Evolutionary conservation across 169 alveolate genomes (phyloP).

Genomic region (Plasmodium malariae): DNA sequence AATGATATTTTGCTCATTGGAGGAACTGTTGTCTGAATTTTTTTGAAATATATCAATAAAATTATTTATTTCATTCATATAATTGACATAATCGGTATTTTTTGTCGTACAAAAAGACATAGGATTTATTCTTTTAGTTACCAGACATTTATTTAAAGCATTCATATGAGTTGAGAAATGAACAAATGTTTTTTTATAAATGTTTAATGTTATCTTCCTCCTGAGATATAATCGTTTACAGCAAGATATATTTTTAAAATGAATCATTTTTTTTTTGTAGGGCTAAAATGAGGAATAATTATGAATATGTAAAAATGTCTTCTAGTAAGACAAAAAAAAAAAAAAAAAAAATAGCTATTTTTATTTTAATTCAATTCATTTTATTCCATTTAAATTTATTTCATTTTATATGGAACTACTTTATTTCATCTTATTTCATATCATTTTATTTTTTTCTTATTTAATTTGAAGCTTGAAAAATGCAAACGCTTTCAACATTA

Average conservation of each 20-base stretch:
- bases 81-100: conserved; percentile 58
- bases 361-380: too few relatives aligned
- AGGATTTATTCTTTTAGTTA: conserved; percentile 3
- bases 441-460: too few relatives aligned
- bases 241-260: conserved; percentile 43
- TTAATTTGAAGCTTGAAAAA: too few relatives aligned
- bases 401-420: neutral
- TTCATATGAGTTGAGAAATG: conserved; percentile 47
- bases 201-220: conserved; percentile 20
- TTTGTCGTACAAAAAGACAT: conserved; percentile 32
- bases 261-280: conserved; percentile 52
- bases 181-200: conserved; percentile 30
- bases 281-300: conserved; percentile 1
- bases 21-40: conserved; percentile 11
- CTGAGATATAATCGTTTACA: conserved; percentile 17
- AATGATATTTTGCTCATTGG: conserved; percentile 45
- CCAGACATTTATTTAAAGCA: conserved; percentile 31
- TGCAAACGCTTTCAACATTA: neutral
- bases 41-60: conserved; percentile 52
- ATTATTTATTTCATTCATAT: conserved; percentile 58
- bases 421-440: too few relatives aligned
- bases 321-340: too few relatives aligned
- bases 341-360: neutral
- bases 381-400: neutral
- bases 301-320: too few relatives aligned